Conservation (phyloP, 2,329 filamentous ascomycete genomes). For the Elsinoe fawcettii region DNA sequence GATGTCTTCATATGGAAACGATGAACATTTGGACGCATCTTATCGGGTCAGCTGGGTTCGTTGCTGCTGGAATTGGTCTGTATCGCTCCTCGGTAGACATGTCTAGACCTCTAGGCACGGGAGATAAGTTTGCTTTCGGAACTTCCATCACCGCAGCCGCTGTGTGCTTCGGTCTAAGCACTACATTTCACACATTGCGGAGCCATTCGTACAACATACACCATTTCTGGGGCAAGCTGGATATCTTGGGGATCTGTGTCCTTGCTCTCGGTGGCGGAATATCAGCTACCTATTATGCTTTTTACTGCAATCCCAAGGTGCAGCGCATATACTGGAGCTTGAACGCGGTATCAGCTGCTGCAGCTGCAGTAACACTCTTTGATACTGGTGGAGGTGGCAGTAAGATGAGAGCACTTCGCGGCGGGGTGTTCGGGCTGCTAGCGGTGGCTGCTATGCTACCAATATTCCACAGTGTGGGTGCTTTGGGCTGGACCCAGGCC, state of each 20-base stretch:
- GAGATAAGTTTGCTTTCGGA: slow-evolving; percentile 13
- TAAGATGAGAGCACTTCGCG: slow-evolving; percentile 23
- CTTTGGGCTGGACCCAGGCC: slow-evolving; percentile 23
- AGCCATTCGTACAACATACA: slow-evolving; percentile 28
- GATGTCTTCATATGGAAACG: slow-evolving; percentile 16
- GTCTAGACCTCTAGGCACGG: background rate
- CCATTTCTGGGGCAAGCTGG: slow-evolving; percentile 26
- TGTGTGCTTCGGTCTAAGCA: slow-evolving; percentile 20
- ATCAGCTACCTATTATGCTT: slow-evolving; percentile 25
- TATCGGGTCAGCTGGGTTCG: background rate
- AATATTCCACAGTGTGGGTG: slow-evolving; percentile 23
- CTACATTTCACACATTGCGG: slow-evolving; percentile 26
- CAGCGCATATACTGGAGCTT: slow-evolving; percentile 24
- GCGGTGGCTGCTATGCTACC: slow-evolving; percentile 27
- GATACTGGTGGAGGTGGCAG: slow-evolving; percentile 25
- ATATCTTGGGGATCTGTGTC: slow-evolving; percentile 26
- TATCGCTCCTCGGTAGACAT: background rate
- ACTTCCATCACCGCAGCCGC: slow-evolving; percentile 6
- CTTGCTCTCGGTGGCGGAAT: slow-evolving; percentile 20
- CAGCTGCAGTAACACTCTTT: slow-evolving; percentile 22
- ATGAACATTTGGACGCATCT: slow-evolving; percentile 18
- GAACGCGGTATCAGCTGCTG: slow-evolving; percentile 19
- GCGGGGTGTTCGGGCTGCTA: slow-evolving; percentile 23
- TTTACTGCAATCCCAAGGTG: slow-evolving; percentile 21
- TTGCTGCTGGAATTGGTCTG: slow-evolving; percentile 4